phyloP scores from a whole-genome alignment of 2,329 filamentous ascomycete genomes.

The Ophiostoma novo-ulmi region DNA sequence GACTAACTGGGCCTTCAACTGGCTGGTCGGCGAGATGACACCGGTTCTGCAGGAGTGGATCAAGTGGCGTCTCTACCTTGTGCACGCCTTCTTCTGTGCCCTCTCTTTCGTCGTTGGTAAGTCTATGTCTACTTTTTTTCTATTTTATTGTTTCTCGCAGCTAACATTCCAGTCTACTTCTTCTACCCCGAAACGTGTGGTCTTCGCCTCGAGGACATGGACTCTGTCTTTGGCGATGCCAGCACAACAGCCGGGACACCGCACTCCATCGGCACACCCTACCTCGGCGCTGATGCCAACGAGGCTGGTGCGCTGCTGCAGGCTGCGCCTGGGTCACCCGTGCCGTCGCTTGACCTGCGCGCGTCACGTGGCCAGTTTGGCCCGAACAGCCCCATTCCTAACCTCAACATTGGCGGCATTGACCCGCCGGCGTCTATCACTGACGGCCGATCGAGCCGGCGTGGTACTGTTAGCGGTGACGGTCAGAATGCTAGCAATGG shows the following conservation, averaged over 20 bases:
- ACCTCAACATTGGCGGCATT: conserved; percentile 58
- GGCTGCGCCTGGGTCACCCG: conserved; percentile 63
- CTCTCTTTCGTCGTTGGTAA: conserved; percentile 75
- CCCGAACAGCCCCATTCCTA: conserved; percentile 66
- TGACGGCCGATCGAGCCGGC: conserved; percentile 37
- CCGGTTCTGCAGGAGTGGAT: conserved; percentile 89
- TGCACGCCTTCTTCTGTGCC: conserved; percentile 96
- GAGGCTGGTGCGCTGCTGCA: conserved; percentile 76
- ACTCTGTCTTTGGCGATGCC: conserved; percentile 86
- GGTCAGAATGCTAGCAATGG: conserved; percentile 30
- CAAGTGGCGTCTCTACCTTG: conserved; percentile 85
- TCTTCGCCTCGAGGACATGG: conserved; percentile 94
- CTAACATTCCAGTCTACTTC: conserved; percentile 66
- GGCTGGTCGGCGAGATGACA: conserved; percentile 92
- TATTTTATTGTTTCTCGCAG: background rate
- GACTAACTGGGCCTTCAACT: conserved; percentile 98
- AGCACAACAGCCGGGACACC: conserved; percentile 76
- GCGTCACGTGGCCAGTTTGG: conserved; percentile 46
- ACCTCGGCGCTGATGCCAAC: conserved; percentile 59
- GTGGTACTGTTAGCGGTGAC: conserved; percentile 28
- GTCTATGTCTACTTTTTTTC: conserved; percentile 43
- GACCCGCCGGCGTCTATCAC: conserved; percentile 64
- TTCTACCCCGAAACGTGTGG: conserved; percentile 96
- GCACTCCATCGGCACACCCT: conserved; percentile 70
- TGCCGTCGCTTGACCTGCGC: conserved; percentile 69